A percentile compares a stretch with the other conserved stretches of the same genome.
Evolutionary conservation across 108 stramenopile genomes (phyloP).

Genomic region (Schizochytrium sp.): DNA sequence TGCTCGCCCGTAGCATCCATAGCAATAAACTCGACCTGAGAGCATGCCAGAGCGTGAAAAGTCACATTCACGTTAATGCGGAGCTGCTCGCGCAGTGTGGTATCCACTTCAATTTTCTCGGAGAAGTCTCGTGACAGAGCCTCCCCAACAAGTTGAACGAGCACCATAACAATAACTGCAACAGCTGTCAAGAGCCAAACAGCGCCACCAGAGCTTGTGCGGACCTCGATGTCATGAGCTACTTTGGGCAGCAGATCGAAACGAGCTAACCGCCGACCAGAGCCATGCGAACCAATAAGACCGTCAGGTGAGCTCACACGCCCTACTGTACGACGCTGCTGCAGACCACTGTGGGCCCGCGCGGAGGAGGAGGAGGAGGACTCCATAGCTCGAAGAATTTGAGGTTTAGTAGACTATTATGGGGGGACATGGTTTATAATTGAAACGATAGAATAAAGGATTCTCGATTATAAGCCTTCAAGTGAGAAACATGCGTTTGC

Average conservation of each 20-base stretch:
- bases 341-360: no score
- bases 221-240: constrained; percentile 6
- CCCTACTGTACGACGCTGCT: no score
- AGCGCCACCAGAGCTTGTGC: neutral
- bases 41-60: constrained; percentile 50
- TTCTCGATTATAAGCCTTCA: no score
- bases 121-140: neutral
- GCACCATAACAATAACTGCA: neutral
- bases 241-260: constrained; percentile 21
- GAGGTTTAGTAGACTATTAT: no score
- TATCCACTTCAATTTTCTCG: constrained; percentile 45
- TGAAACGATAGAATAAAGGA: no score
- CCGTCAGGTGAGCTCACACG: no score
- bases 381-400: no score
- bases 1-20: constrained; percentile 56
- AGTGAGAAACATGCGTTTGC: no score
- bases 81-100: constrained; percentile 21
- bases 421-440: no score
- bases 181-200: neutral
- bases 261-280: neutral
- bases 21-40: constrained; percentile 45
- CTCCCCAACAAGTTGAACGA: neutral
- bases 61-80: constrained; percentile 41
- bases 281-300: no score
- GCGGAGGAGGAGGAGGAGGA: no score